Base-by-base conservation (phyloP, 1,284 basidiomycete species). In the Ustanciosporium gigantosporum region DNA sequence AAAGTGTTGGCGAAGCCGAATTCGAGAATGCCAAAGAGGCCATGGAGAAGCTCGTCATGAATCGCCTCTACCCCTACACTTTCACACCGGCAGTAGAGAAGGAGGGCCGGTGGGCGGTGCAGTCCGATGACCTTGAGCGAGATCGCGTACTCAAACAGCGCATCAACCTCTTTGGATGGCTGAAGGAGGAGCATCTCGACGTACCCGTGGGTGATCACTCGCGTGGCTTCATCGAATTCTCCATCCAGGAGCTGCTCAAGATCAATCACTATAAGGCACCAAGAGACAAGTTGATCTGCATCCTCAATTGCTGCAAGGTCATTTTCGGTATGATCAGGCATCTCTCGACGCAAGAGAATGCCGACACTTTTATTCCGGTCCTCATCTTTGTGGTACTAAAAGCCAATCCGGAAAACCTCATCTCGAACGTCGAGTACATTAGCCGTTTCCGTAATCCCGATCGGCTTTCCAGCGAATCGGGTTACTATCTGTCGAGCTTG, bases 21-120 rank as follows among this genome's bases (percentile, higher is more conserved):
- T 96, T 98, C 68, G 95, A 97, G 53, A 93, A 96, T 69, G 91
- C 93, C 0, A 86, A 91, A 81, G 94, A 98, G 80, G 93, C 92
- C 41, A 97, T 98, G 91, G 94, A 98, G 83, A 98, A 98, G 80
- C 84, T 98, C 9, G 91, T 98, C 68, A 98, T 98, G 95, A 99
- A 98, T 73, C 83, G 93, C 39, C 81, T 97, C 45, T 97, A 95
- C 79, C 60, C 62, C 1, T 71, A 66, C 45, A 76, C 76, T 0
- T 76, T 76, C 40, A 64, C 70, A 8, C 76, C 74, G 11, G 74
- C 76, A 11, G 68, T 77, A 3, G 64, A 66, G 21, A 61, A 64
- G 25, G 75, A 76, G 32, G 75, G 75, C 5, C 49, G 64, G 5
- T 76, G 74, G 70, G 50, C 51, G 4, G 73, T 76, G 3, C 91